phyloP scores from a whole-genome alignment of 176 grass and related monocot species.

The Elaeis guineensis region DNA sequence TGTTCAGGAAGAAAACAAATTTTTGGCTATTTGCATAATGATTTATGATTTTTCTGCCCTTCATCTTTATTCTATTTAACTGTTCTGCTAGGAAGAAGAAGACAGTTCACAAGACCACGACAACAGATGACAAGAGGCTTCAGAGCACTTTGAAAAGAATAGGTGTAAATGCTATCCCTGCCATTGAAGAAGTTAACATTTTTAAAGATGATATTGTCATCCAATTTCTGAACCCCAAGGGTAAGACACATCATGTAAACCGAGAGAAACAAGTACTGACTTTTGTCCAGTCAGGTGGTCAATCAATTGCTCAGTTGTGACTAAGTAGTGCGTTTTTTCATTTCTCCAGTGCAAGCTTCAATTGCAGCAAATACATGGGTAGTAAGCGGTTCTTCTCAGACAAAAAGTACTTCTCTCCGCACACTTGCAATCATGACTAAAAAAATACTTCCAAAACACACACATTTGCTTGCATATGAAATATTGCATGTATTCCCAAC shows the following conservation, averaged over 20 bases:
- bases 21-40: too few species aligned
- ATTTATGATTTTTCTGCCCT: too few species aligned
- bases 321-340: too few species aligned
- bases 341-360: neutral
- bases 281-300: too few species aligned
- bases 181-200: slow-evolving; percentile 14
- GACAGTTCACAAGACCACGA: slow-evolving; percentile 7
- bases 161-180: slow-evolving; percentile 7
- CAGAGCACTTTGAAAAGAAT: slow-evolving; percentile 15
- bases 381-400: slow-evolving; percentile 11
- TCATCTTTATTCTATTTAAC: too few species aligned
- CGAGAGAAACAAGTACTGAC: too few species aligned
- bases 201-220: slow-evolving; percentile 13
- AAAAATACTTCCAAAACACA: too few species aligned
- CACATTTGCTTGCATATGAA: too few species aligned
- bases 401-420: neutral
- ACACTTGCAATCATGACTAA: too few species aligned
- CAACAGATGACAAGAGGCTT: slow-evolving; percentile 13
- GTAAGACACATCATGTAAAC: neutral
- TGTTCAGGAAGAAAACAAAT: too few species aligned
- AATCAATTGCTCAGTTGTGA: too few species aligned
- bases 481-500: too few species aligned
- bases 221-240: slow-evolving; percentile 10
- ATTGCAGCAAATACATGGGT: slow-evolving; percentile 17
- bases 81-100: slow-evolving; percentile 5